Evolutionary conservation across 768 basidiomycete genomes (phyloP).

Genomic region (Russula sp.): DNA sequence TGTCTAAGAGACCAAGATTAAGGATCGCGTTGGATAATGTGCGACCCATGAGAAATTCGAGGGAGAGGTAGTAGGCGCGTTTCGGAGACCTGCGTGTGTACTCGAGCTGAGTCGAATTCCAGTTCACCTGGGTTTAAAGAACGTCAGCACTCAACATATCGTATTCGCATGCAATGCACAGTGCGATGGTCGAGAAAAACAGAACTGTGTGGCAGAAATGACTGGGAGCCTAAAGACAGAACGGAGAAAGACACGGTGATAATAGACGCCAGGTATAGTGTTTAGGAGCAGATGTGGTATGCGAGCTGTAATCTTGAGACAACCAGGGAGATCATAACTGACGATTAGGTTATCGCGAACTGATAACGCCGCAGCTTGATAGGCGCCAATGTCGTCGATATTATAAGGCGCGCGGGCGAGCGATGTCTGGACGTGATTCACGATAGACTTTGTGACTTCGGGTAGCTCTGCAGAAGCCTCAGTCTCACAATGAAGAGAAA

Average conservation of each 20-base stretch:
- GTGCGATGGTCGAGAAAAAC: neutral
- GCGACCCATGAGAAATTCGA: conserved; percentile 87
- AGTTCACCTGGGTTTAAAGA: conserved; percentile 49
- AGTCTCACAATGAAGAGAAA: neutral
- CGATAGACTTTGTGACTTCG: conserved; percentile 64
- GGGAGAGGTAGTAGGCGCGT: conserved; percentile 89
- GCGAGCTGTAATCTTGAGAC: neutral
- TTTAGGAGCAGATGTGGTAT: neutral
- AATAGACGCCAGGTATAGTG: neutral
- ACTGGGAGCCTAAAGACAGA: neutral
- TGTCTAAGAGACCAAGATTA: conserved; percentile 77
- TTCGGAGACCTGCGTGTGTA: conserved; percentile 81
- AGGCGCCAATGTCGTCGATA: conserved; percentile 77
- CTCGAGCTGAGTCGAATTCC: conserved; percentile 75
- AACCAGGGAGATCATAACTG: conserved; percentile 22
- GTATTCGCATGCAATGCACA: neutral
- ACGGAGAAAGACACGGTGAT: neutral
- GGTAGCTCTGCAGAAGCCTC: conserved; percentile 41
- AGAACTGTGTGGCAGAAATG: neutral
- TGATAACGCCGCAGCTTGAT: conserved; percentile 85
- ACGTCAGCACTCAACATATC: neutral
- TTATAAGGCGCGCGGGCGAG: conserved; percentile 90
- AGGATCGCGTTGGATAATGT: conserved; percentile 76
- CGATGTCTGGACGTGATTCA: conserved; percentile 81
- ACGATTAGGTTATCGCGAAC: conserved; percentile 85